Evolutionary conservation across 2,329 filamentous ascomycete species (phyloP), one percentile per base, ranked within the genome.

Genomic region (Colletotrichum sp.): DNA sequence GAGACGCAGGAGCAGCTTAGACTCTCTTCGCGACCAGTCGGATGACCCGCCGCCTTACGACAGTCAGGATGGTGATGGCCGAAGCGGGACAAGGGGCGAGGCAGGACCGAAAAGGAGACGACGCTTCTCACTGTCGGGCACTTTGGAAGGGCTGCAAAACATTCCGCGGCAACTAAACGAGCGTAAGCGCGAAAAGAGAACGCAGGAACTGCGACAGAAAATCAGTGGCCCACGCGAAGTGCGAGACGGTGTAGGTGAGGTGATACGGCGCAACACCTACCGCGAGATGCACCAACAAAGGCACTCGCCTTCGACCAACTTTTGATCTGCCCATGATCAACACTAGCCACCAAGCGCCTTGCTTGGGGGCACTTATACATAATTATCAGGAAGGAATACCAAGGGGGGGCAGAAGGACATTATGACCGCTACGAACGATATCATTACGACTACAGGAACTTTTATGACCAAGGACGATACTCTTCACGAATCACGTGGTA

Each of bases 181-280:
- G 79, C 88, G 87, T 78, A 86, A 90, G 68, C 87, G 91, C 29
- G 90, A 92, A 83, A 92, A 90, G 83, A 86, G 92, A 68, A 89
- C 88, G 27, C 87, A 90, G 75, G 90, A 91, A 80, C 85, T 93
- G 69, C 87, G 92, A 9, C 85, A 89, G 78, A 92, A 88, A 82
- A 93, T 93, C 61, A 92, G 91, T 76, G 88, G 87, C 7, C 92
- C 92, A 0, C 87, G 84, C 29, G 89, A 91, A 79, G 90, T 92
- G 25, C 85, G 90, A 30, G 90, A 92, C 77, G 90, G 90, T 5
- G 89, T 92, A 4, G 89, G 88, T 16, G 90, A 92, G 34, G 87
- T 92, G 64, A 88, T 92, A 62, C 85, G 88, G 66, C 84, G 86
- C 44, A 87, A 84, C 55, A 86, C 83, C 49, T 86, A 86, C 75